These are phyloP conservation scores for Guillardia theta DNA, from an alignment of 78 protist species.

Conservation along the genomic window DNA sequence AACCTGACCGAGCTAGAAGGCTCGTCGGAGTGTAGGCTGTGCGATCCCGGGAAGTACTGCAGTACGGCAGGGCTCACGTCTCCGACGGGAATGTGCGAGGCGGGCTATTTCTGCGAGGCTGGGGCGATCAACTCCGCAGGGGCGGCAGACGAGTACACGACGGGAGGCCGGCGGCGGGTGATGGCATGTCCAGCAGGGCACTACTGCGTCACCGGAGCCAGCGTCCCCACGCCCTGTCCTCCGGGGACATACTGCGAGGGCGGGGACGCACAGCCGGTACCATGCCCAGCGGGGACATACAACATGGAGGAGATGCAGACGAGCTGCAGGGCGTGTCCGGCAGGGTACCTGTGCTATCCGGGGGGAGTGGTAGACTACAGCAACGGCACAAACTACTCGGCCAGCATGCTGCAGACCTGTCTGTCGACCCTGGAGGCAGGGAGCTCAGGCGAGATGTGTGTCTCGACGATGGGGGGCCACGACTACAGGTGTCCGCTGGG, in stretches of 20 bases:
- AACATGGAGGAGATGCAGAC: background rate
- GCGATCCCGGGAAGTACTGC: conserved; percentile 58
- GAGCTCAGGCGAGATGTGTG: background rate
- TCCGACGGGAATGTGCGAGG: conserved; percentile 27
- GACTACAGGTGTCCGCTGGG: conserved; percentile 59
- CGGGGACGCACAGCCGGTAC: background rate
- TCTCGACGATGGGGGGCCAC: background rate
- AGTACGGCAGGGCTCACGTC: background rate
- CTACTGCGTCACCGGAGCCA: conserved; percentile 65
- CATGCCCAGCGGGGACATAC: conserved; percentile 62
- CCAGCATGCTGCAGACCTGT: background rate
- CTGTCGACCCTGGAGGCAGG: background rate
- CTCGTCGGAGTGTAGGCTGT: conserved; percentile 2
- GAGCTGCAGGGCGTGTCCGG: conserved; percentile 5
- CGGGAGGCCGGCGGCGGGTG: background rate
- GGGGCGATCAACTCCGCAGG: conserved; percentile 35
- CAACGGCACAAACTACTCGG: background rate
- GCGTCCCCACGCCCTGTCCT: conserved; percentile 36
- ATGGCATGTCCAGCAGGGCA: conserved; percentile 46
- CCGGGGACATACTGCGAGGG: conserved; percentile 47
- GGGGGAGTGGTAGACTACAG: conserved; percentile 11
- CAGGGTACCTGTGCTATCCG: background rate
- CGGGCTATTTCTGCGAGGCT: conserved; percentile 51
- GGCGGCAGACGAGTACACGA: background rate
- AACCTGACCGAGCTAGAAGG: background rate